Evolutionary conservation across 148 eudicot species (phyloP), one percentile per base, ranked within the genome.

Genomic region (Rheum nobile): DNA sequence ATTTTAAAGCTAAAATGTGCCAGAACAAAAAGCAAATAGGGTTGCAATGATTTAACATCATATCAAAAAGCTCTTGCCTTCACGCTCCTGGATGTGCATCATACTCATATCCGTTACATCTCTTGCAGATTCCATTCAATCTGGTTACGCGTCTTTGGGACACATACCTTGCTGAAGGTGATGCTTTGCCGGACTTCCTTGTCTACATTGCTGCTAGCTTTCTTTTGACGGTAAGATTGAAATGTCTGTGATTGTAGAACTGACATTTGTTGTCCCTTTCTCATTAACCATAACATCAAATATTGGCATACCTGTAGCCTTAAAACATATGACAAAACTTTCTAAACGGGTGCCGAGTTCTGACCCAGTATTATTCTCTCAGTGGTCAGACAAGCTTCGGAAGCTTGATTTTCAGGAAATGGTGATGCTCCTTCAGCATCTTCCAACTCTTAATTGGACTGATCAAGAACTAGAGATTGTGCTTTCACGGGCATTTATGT

Each of bases 91-190:
- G n/a, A 42, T 22, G n/a, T 35, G 37, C 46, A 2, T 68, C 10
- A 37, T 32, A 34, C 42, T 28, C 16, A 29, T 46, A n/a, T 26
- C 26, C 28, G 21, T 39, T 4, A 46, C 59, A 24, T 73, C n/a
- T 32, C 61, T 44, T 68, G 71, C 79, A 95, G 99, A 87, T 95
- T 41, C 99, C 99, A n/a, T 95, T 91, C 77, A 79, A 85, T 79
- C 97, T 95, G 21, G 92, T 95, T 54, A 91, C 88, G 52, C 96
- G 99, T 44, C 91, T 95, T 80, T 95, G 97, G 99, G 99, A 95
- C 86, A 95, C 99, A 43, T 95, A 95, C 83, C 97, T 95, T 74
- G 99, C 99, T 17, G 99, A 91, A 90, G 99, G 99, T 32, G 99
- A 95, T 79, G 99, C 99, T 55, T 82, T 95, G 74, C 99, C 99